Percentiles rank a stretch among this genome's conserved stretches.
These are phyloP conservation scores for Tetrahymena elliotti DNA, from an alignment of 73 alveolate genomes.

Conservation along the genomic window DNA sequence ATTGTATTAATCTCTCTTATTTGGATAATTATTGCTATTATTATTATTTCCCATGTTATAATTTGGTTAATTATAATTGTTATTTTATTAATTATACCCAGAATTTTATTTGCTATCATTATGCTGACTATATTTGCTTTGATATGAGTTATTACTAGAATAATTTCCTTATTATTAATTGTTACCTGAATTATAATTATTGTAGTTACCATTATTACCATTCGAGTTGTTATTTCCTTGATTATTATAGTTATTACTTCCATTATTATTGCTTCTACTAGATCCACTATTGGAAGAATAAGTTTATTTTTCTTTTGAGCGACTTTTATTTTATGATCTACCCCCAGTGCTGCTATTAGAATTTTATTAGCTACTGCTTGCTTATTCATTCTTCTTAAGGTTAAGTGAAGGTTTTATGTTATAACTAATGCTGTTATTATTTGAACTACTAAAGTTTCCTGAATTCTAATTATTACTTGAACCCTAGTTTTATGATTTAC, in stretches of 20 bases:
- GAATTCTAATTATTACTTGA: neutral
- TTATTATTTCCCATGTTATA: neutral
- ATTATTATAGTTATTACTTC: neutral
- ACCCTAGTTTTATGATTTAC: neutral
- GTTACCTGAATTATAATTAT: neutral
- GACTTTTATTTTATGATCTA: neutral
- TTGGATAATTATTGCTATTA: neutral
- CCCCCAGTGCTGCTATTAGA: neutral
- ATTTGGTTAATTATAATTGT: neutral
- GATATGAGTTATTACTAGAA: neutral
- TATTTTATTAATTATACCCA: neutral
- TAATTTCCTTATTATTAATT: neutral
- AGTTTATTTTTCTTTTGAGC: neutral
- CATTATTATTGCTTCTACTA: neutral
- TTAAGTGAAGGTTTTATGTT: neutral
- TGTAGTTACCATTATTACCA: neutral
- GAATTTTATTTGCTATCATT: neutral
- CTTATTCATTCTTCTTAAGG: neutral
- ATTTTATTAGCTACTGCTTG: neutral
- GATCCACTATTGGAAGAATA: neutral
- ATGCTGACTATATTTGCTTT: neutral
- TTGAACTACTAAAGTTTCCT: neutral
- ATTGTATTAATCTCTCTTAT: neutral
- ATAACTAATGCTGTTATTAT: neutral
- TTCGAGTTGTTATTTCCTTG: neutral